Conservation (phyloP, 192 early-diverging fungal species). For the Coemansia sp. region DNA sequence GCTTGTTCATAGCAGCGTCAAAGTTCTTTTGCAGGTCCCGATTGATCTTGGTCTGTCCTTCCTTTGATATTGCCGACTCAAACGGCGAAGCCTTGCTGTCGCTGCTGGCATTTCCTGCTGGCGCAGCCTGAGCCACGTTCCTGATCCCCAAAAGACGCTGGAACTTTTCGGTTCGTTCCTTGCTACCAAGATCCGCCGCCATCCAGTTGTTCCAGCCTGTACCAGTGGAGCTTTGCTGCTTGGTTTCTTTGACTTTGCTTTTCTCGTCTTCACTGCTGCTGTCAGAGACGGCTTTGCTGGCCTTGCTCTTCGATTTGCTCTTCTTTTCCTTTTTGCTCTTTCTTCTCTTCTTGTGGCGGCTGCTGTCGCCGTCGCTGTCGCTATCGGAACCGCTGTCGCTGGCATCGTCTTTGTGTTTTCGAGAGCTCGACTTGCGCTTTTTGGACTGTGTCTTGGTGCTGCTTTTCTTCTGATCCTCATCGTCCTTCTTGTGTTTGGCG, state of each 20-base stretch:
- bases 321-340: slow-evolving; percentile 7
- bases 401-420: slow-evolving; percentile 7
- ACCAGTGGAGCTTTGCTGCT: not conserved
- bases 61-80: slow-evolving; percentile 48
- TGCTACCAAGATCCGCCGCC: slow-evolving; percentile 38
- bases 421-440: slow-evolving; percentile 4
- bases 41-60: slow-evolving; percentile 27
- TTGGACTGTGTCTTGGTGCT: not conserved
- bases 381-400: not conserved
- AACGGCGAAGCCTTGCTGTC: slow-evolving; percentile 24
- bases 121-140: not conserved
- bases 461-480: no score
- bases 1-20: slow-evolving; percentile 29
- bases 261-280: not conserved
- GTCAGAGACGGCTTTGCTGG: not conserved
- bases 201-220: slow-evolving; percentile 53
- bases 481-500: slow-evolving; percentile 15
- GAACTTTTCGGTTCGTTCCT: slow-evolving; percentile 48
- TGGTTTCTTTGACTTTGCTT: not conserved
- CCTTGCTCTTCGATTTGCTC: not conserved
- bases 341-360: slow-evolving; percentile 1
- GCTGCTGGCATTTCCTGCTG: not conserved
- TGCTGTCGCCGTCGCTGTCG: not conserved
- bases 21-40: slow-evolving; percentile 52
- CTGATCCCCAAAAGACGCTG: slow-evolving; percentile 50